Conservation (phyloP, 2,329 filamentous ascomycete species). For the Incumbomyces delicatus region DNA sequence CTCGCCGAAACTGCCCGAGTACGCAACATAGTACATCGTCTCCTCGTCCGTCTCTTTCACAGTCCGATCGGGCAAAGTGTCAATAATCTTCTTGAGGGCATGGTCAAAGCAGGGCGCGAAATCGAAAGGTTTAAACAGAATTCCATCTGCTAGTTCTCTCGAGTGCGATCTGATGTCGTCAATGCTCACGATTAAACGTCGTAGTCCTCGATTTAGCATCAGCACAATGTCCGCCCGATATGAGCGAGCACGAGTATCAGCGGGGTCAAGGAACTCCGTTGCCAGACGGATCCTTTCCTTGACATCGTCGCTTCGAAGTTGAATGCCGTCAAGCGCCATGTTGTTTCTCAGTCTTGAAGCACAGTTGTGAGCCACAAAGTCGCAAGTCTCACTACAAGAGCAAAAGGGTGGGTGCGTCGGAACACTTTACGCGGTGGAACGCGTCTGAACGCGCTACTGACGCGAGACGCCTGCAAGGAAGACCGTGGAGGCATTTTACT, state of each 20-base stretch:
- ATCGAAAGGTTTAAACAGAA: constrained; percentile 81
- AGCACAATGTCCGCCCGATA: constrained; percentile 83
- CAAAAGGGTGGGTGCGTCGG: too few relatives aligned
- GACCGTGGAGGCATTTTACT: too few relatives aligned
- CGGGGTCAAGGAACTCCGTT: constrained; percentile 88
- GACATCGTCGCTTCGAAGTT: constrained; percentile 75
- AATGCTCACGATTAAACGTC: constrained; percentile 61
- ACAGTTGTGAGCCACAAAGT: too few relatives aligned
- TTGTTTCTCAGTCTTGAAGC: constrained; percentile 10
- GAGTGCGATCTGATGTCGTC: constrained; percentile 89
- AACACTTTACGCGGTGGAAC: too few relatives aligned
- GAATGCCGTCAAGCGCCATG: constrained; percentile 37
- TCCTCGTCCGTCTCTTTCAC: constrained; percentile 68
- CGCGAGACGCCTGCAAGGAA: too few relatives aligned
- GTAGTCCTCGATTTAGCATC: constrained; percentile 54
- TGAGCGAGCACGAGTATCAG: constrained; percentile 39
- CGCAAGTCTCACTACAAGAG: too few relatives aligned
- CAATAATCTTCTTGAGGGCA: constrained; percentile 80
- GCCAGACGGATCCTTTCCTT: constrained; percentile 75
- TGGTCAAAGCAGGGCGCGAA: constrained; percentile 79
- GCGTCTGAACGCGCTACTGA: too few relatives aligned
- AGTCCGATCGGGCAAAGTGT: constrained; percentile 65
- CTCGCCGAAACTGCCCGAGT: constrained; percentile 88
- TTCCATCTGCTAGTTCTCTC: constrained; percentile 64
- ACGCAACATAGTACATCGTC: constrained; percentile 88